phyloP scores from a whole-genome alignment of 352 stramenopile species.

The Pythium biforme region DNA sequence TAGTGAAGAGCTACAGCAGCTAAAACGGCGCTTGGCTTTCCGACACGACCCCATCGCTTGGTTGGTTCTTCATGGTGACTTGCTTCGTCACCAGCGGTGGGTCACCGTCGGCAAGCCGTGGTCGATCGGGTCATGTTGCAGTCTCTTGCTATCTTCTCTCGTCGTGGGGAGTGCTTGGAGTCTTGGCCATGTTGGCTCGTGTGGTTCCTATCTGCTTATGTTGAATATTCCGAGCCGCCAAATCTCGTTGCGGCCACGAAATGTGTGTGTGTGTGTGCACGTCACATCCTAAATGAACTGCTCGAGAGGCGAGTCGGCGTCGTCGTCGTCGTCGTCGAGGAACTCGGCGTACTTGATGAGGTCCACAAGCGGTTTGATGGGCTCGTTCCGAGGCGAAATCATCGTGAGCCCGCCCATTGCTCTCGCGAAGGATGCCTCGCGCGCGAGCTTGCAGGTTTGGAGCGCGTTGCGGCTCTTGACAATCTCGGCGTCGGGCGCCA shows the following conservation, averaged over 20 bases:
- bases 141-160: too few relatives aligned
- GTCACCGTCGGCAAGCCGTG: too few relatives aligned
- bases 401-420: constrained; percentile 77
- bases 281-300: constrained; percentile 49
- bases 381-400: constrained; percentile 74
- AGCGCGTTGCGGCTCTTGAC: constrained; percentile 67
- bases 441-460: constrained; percentile 70
- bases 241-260: not conserved
- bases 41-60: too few relatives aligned
- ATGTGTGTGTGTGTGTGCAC: too few relatives aligned
- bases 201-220: not conserved
- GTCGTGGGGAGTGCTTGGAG: too few relatives aligned
- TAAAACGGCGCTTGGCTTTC: too few relatives aligned
- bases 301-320: constrained; percentile 39
- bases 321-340: constrained; percentile 51
- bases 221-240: not conserved
- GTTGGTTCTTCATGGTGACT: too few relatives aligned
- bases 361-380: constrained; percentile 76
- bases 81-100: too few relatives aligned
- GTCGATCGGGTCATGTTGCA: too few relatives aligned
- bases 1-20: not conserved
- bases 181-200: too few relatives aligned
- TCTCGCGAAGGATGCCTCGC: constrained; percentile 68
- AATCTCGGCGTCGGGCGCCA: constrained; percentile 61
- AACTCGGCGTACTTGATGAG: constrained; percentile 85